Conservation (phyloP, 495 filamentous ascomycete species). For the Talaromyces proteolyticus region DNA sequence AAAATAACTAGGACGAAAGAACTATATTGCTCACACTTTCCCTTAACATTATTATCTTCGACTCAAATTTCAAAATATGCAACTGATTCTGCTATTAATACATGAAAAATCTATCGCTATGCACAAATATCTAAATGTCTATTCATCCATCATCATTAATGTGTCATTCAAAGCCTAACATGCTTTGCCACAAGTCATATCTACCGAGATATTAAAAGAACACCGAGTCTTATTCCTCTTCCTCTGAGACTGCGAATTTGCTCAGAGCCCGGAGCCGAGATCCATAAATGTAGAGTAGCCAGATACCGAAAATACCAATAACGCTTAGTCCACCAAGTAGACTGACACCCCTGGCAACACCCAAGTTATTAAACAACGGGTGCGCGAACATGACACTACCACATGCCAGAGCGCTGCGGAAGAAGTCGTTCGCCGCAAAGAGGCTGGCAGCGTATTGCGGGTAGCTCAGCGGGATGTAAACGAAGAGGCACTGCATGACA, state of each 20-base stretch:
- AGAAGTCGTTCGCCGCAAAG: slow-evolving; percentile 39
- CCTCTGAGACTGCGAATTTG: slow-evolving; percentile 27
- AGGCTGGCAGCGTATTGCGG: slow-evolving; percentile 37
- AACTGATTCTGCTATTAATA: too few species aligned
- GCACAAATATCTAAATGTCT: too few species aligned
- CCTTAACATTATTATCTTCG: too few species aligned
- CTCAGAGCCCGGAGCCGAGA: slow-evolving; percentile 28
- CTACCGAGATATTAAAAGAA: too few species aligned
- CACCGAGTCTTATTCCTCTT: too few species aligned
- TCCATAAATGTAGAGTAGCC: slow-evolving; percentile 42
- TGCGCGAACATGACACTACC: slow-evolving; percentile 40
- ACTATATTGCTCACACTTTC: too few species aligned
- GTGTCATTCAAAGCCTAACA: too few species aligned
- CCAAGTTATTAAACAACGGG: slow-evolving; percentile 49
- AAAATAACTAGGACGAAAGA: too few species aligned
- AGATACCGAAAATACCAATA: slow-evolving; percentile 47
- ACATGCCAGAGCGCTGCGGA: slow-evolving; percentile 35
- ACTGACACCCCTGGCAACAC: slow-evolving; percentile 48
- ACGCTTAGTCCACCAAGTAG: slow-evolving; percentile 44
- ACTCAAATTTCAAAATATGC: too few species aligned
- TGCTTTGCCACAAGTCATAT: too few species aligned
- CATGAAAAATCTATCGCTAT: too few species aligned
- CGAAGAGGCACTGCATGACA: slow-evolving; percentile 43
- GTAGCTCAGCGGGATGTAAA: slow-evolving; percentile 42
- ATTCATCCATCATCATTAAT: too few species aligned